Conservation (phyloP, 257 asterid genomes). For the Solanum rostratum region DNA sequence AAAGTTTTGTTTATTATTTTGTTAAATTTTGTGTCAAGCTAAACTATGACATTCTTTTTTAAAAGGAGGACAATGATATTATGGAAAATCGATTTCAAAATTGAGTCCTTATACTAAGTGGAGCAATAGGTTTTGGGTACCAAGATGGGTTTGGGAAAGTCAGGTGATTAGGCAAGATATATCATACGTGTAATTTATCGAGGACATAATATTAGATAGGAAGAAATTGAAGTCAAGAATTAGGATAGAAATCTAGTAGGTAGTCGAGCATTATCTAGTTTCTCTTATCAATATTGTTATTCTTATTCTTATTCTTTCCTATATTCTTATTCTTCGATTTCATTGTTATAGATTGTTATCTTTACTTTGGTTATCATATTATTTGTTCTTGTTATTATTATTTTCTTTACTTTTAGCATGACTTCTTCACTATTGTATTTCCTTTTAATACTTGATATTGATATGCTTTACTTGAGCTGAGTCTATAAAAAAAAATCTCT, state of each 20-base stretch:
- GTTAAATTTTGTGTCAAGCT: too few relatives aligned
- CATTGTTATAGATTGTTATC: too few relatives aligned
- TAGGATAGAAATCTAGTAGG: neutral
- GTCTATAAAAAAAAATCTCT: neutral
- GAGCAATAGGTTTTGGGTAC: neutral
- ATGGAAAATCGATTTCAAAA: too few relatives aligned
- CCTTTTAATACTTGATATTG: neutral
- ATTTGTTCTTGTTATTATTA: neutral
- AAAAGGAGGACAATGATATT: too few relatives aligned
- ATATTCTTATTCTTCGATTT: neutral
- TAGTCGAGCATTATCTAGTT: neutral
- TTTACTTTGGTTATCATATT: neutral
- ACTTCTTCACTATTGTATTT: neutral
- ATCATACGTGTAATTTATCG: neutral
- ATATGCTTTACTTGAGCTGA: neutral
- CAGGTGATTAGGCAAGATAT: neutral
- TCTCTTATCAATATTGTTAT: neutral
- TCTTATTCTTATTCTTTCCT: neutral
- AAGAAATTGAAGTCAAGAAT: neutral
- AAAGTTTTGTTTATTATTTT: too few relatives aligned
- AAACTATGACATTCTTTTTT: too few relatives aligned
- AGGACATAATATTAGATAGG: neutral
- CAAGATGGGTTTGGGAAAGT: neutral
- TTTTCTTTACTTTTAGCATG: neutral
- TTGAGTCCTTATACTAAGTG: too few relatives aligned